phyloP scores from a whole-genome alignment of 2,329 filamentous ascomycete genomes.

The Metarhizium anisopliae region DNA sequence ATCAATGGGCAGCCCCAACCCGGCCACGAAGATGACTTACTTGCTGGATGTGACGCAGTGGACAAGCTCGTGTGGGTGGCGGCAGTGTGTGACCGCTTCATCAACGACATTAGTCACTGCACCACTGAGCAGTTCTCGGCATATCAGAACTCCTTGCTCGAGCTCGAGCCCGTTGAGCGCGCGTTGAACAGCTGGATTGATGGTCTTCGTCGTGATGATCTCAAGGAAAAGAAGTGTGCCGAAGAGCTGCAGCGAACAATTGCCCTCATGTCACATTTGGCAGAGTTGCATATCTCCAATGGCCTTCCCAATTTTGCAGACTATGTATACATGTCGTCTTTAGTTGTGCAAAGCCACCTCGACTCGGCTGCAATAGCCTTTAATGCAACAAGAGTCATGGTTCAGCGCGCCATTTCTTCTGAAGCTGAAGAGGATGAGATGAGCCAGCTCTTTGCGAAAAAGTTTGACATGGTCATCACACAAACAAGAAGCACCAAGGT shows the following conservation, averaged over 20 bases:
- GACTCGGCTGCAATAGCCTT: slow-evolving; percentile 68
- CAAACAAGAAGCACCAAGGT: slow-evolving; percentile 80
- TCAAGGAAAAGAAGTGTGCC: slow-evolving; percentile 76
- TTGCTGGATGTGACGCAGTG: slow-evolving; percentile 70
- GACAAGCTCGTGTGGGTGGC: slow-evolving; percentile 81
- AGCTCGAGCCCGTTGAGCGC: slow-evolving; percentile 85
- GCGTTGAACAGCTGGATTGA: slow-evolving; percentile 86
- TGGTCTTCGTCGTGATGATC: slow-evolving; percentile 68
- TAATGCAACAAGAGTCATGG: slow-evolving; percentile 52
- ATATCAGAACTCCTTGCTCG: slow-evolving; percentile 73
- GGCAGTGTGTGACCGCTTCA: slow-evolving; percentile 75
- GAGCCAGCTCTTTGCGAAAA: slow-evolving; percentile 57
- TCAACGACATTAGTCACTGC: slow-evolving; percentile 70
- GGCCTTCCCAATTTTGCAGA: slow-evolving; percentile 68
- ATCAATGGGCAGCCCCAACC: slow-evolving; percentile 58
- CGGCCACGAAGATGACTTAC: slow-evolving; percentile 67
- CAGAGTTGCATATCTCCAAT: slow-evolving; percentile 66
- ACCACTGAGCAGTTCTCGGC: slow-evolving; percentile 67
- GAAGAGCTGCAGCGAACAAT: slow-evolving; percentile 76
- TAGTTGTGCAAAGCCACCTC: slow-evolving; percentile 70
- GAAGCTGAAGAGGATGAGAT: slow-evolving; percentile 51
- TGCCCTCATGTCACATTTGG: slow-evolving; percentile 78
- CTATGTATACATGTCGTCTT: slow-evolving; percentile 66
- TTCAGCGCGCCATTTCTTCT: slow-evolving; percentile 53
- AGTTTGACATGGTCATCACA: slow-evolving; percentile 61